Evolutionary conservation across 257 asterid genomes (phyloP).

Genomic region (Parsonsia alboflavescens): DNA sequence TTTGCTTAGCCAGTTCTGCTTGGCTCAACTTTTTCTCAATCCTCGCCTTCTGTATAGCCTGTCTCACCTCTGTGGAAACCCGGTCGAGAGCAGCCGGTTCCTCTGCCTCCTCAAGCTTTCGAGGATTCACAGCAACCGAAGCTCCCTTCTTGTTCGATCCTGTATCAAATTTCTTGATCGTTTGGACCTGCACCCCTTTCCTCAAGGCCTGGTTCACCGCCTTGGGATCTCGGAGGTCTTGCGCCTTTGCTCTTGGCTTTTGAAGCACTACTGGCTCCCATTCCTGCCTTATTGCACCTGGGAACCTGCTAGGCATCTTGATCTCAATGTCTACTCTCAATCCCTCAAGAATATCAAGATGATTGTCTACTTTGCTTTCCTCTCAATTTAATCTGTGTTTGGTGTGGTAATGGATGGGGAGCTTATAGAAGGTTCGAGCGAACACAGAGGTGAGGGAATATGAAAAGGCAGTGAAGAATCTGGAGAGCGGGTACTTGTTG

Average conservation of each 20-base stretch:
- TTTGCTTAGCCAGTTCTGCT: slow-evolving; percentile 37
- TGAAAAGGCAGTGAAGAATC: not conserved
- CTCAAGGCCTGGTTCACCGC: slow-evolving; percentile 39
- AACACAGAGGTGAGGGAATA: too few species aligned
- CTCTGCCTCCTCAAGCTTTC: slow-evolving; percentile 43
- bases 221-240: slow-evolving; percentile 33
- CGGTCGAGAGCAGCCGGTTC: slow-evolving; percentile 39
- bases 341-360: not conserved
- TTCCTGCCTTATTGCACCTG: slow-evolving; percentile 31
- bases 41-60: slow-evolving; percentile 43
- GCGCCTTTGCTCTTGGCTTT: slow-evolving; percentile 25
- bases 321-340: not conserved
- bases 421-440: slow-evolving; percentile 25
- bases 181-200: slow-evolving; percentile 34
- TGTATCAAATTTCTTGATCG: slow-evolving; percentile 35
- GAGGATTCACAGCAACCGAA: slow-evolving; percentile 19
- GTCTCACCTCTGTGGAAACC: slow-evolving; percentile 35
- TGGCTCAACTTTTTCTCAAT: slow-evolving; percentile 44
- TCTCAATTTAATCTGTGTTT: not conserved
- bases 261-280: slow-evolving; percentile 48
- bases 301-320: slow-evolving; percentile 31
- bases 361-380: not conserved
- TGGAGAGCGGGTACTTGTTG: slow-evolving; percentile 4
- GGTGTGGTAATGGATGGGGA: not conserved
- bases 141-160: slow-evolving; percentile 33